Evolutionary conservation across 495 filamentous ascomycete species (phyloP), one percentile per base, ranked within the genome.

Genomic region (Astrothelium subdiscretum): DNA sequence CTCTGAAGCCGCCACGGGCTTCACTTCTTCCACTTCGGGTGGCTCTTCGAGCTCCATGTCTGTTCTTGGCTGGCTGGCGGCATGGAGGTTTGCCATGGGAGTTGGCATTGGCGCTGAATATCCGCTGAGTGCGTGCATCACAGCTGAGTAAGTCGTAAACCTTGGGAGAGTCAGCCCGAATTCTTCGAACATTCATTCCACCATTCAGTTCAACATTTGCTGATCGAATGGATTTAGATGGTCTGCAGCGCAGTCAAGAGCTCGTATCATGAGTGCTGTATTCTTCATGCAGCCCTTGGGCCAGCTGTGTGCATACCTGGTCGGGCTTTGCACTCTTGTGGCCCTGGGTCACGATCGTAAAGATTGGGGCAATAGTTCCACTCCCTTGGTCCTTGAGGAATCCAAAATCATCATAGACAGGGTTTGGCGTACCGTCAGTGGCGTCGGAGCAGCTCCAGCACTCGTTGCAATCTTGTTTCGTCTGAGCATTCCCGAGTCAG

Each of bases 271-370:
- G 70, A 83, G 82, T 8, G 79, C 79, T 3, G 82, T 89, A 18
- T 87, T 87, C 70, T 75, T 85, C 58, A 84, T 83, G 80, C 86
- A 89, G 58, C 80, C 84, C 0, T 65, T 87, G 6, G 85, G 85
- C 1, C 85, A 87, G 62, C 74, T 88, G n/a, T 74, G 81, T 8
- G 85, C 77, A 3, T 71, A 72, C 29, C 67, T 66, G 5, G 68
- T 77, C 22, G 73, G 74, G 6, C 31, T 68, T n/a, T 58, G 40
- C 8, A 43, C 60, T 18, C 59, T 65, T 2, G 32, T 38, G 20
- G 59, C 32, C 22, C 32, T 63, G 66, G 26, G 66, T 77, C 27
- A 79, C 81, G n/a, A 59, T 84, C 26, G 75, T 82, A 40, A 48
- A n/a, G 20, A 48, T n/a, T 48, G 5, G 42, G 18, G 42, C 42